phyloP scores from a whole-genome alignment of 352 stramenopile species.

The Thraustotheca clavata region DNA sequence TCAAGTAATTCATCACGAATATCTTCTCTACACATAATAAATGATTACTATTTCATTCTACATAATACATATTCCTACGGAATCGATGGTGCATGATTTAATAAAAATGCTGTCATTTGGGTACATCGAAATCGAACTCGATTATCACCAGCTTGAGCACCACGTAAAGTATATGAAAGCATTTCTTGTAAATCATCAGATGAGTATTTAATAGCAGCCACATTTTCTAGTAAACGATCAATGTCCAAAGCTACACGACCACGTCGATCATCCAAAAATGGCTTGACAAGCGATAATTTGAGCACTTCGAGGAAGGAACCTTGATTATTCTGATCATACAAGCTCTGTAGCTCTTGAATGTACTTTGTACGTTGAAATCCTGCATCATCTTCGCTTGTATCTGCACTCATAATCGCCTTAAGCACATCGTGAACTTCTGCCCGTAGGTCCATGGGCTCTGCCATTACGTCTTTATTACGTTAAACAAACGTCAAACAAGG shows the following conservation, averaged over 20 bases:
- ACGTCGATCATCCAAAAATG: constrained; percentile 40
- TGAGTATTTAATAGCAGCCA: constrained; percentile 32
- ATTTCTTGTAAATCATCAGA: constrained; percentile 38
- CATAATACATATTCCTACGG: constrained; percentile 29
- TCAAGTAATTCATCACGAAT: constrained; percentile 30
- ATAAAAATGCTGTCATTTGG: constrained; percentile 51
- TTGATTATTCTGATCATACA: constrained; percentile 18
- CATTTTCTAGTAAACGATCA: constrained; percentile 15
- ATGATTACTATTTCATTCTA: neutral
- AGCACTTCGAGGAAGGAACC: constrained; percentile 47
- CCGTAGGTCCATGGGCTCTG: neutral
- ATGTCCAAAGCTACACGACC: constrained; percentile 34
- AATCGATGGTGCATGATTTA: constrained; percentile 43
- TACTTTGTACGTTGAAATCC: constrained; percentile 33
- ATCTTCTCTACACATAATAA: constrained; percentile 28
- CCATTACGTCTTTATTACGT: too few species aligned
- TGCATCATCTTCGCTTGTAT: constrained; percentile 26
- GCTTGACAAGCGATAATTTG: constrained; percentile 41
- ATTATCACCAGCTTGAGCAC: constrained; percentile 54
- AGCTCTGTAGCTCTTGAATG: constrained; percentile 41
- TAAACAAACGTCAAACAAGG: too few species aligned
- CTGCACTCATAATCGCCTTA: neutral
- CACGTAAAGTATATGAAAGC: constrained; percentile 29
- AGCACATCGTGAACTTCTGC: constrained; percentile 15
- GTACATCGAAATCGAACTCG: constrained; percentile 41